Evolutionary conservation across 768 basidiomycete species (phyloP), one percentile per base, ranked within the genome.

Genomic region (Lactifluus piperatus): DNA sequence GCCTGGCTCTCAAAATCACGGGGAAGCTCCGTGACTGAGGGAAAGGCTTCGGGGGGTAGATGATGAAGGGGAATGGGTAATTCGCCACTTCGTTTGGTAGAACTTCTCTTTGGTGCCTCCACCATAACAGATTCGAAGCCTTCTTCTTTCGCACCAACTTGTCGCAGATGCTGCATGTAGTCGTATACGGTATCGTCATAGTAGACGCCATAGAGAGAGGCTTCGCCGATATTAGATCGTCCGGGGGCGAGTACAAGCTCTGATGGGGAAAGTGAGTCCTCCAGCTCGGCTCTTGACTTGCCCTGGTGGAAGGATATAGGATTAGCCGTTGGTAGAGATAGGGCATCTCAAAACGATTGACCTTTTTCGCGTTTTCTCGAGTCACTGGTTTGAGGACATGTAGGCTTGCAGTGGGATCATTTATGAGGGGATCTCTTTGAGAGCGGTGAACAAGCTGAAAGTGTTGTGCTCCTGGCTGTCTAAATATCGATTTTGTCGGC

Each of bases 391-490:
- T 95, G 47, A 98, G 77, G n/a, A 99, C 94, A 70, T 92, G 85
- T 62, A 84, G 80, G 52, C 85, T 85, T 0, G 92, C 91, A 58
- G 93, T 90, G 2, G 91, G 84, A 66, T 98, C 94, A 68, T 98
- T 87, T 64, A 94, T 92, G 50, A 95, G 82, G 2, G 97, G 97
- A 74, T 98, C 97, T 45, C 95, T 77, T 68, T 94, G 94, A 8
- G 94, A 97, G 60, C 97, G 81, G 70, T 98, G 93, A 22, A 99
- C 94, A 39, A 99, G 88, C 75, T 97, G 94, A 66, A 95, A 98
- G 70, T 97, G 94, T 68, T 86, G 84, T 56, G 88, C 85, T 22
- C 90, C 91, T 8, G 95, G 90, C 64, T 85, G 86, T 59, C 92
- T 84, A 76, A 91, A 99, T 63, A 94, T 80, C 14, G 94, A 94